phyloP scores from a whole-genome alignment of 176 grass and related monocot species.

The Lolium rigidum region DNA sequence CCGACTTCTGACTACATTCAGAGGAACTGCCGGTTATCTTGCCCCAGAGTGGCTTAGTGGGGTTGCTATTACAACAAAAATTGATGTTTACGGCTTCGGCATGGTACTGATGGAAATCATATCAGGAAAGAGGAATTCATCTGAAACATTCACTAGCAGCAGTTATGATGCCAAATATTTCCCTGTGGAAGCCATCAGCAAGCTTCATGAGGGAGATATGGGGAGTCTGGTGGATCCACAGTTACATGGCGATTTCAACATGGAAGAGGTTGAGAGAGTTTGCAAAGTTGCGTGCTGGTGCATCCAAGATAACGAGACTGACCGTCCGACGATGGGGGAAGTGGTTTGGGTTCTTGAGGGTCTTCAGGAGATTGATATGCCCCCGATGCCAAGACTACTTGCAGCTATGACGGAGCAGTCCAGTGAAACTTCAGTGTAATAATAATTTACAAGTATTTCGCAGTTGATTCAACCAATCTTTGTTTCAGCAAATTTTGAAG shows the following conservation, averaged over 20 bases:
- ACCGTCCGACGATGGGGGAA: conserved; percentile 56
- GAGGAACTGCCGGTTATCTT: conserved; percentile 74
- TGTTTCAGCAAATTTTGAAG: background rate
- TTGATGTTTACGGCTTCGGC: conserved; percentile 63
- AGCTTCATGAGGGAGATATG: conserved; percentile 40
- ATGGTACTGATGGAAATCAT: conserved; percentile 63
- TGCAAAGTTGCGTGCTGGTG: conserved; percentile 63
- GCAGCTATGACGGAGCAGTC: conserved; percentile 35
- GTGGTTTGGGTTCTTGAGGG: conserved; percentile 56
- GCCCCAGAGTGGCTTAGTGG: conserved; percentile 61
- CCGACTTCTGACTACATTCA: conserved; percentile 56
- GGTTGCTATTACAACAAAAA: conserved; percentile 48
- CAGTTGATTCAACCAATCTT: background rate
- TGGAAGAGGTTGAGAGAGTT: conserved; percentile 45
- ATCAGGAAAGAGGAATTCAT: conserved; percentile 55
- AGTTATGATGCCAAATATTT: conserved; percentile 40
- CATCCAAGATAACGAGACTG: conserved; percentile 56
- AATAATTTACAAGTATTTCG: background rate
- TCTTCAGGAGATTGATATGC: conserved; percentile 45
- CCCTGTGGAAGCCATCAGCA: conserved; percentile 47
- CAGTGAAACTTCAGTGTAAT: conserved; percentile 16
- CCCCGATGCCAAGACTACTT: conserved; percentile 49
- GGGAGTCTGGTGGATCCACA: conserved; percentile 45
- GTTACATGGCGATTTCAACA: conserved; percentile 40
- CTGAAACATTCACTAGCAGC: conserved; percentile 32